Evolutionary conservation across 2,329 filamentous ascomycete genomes (phyloP).

Genomic region (Talaromyces funiculosus): DNA sequence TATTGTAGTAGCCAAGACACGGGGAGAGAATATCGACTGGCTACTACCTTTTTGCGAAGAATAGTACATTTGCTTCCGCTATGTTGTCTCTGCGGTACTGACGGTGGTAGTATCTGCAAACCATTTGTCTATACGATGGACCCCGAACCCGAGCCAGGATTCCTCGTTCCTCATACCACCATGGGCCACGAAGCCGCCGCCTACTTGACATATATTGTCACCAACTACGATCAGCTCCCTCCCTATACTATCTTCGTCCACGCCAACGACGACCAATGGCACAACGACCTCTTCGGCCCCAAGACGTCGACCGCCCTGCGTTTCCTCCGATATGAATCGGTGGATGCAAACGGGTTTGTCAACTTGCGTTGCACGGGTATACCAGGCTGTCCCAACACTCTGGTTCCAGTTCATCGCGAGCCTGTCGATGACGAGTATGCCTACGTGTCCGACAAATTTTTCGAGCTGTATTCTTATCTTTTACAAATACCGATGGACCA

Average conservation of each 20-base stretch:
- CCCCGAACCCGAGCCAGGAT: constrained; percentile 18
- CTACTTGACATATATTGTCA: constrained; percentile 58
- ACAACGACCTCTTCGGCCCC: constrained; percentile 47
- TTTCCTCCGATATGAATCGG: constrained; percentile 31
- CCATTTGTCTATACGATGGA: constrained; percentile 29
- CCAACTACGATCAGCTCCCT: constrained; percentile 55
- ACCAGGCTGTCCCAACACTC: constrained; percentile 36
- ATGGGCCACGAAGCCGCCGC: constrained; percentile 59
- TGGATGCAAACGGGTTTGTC: constrained; percentile 35
- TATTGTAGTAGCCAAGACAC: constrained; percentile 12
- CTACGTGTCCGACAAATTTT: constrained; percentile 11
- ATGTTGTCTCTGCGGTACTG: background rate
- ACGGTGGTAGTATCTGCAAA: constrained; percentile 10
- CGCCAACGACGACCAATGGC: constrained; percentile 52
- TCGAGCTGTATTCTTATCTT: constrained; percentile 12
- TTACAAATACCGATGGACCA: constrained; percentile 14
- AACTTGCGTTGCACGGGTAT: constrained; percentile 34
- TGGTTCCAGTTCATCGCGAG: constrained; percentile 27
- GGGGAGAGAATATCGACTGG: constrained; percentile 11
- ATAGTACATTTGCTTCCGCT: background rate
- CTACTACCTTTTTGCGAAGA: constrained; percentile 12
- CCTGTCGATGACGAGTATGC: constrained; percentile 21
- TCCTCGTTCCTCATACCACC: constrained; percentile 23
- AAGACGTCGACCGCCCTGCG: constrained; percentile 25
- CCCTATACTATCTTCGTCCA: constrained; percentile 59